A percentile compares a stretch with the other conserved stretches of the same genome.
phyloP scores from a whole-genome alignment of 1,284 basidiomycete genomes.

The Austropuccinia psidii region DNA sequence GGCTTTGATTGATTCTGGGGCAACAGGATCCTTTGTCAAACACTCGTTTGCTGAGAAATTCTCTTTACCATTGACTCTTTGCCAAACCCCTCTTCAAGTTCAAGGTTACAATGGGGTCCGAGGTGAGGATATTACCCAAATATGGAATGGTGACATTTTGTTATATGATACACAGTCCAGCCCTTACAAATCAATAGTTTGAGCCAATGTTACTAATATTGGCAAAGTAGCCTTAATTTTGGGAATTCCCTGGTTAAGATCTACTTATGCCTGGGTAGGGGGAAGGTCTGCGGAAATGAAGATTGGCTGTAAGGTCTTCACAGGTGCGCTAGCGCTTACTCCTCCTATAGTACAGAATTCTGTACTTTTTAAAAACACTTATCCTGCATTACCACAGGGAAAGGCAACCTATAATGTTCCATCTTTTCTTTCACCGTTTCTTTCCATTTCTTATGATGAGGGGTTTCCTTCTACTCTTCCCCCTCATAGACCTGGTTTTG shows the following conservation, averaged over 20 bases:
- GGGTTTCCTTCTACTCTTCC: not conserved
- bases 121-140: no score
- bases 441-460: not conserved
- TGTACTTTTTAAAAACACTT: not conserved
- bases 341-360: not conserved
- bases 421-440: not conserved
- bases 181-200: no score
- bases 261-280: not conserved
- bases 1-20: conserved; percentile 5
- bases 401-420: not conserved
- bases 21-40: conserved; percentile 12
- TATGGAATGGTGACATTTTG: no score
- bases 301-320: no score
- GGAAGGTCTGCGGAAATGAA: no score
- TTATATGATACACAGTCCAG: no score
- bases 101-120: no score
- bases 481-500: not conserved
- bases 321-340: no score
- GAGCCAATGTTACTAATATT: not conserved
- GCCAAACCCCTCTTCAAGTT: no score
- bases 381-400: not conserved
- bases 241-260: conserved; percentile 11
- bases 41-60: no score
- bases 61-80: no score
- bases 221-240: not conserved